Evolutionary conservation across 2,329 filamentous ascomycete species (phyloP), one percentile per base, ranked within the genome.

Genomic region (Pyrenochaeta sp.): DNA sequence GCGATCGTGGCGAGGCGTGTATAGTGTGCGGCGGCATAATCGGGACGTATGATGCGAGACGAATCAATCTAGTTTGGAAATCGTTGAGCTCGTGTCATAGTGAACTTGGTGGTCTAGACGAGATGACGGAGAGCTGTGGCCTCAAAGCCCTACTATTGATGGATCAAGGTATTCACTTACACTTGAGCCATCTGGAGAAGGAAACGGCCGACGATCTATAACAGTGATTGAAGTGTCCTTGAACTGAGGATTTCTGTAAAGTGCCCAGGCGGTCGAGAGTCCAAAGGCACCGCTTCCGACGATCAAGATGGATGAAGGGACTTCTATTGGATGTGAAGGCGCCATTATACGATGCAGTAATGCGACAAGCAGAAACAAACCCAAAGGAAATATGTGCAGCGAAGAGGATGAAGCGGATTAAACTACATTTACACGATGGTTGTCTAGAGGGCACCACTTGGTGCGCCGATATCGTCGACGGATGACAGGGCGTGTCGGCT

Each of bases 1-100:
- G 92, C 92, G 31, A 85, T 80, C 15, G 85, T 82, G 17, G 89
- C 92, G 40, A 98, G 85, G 14, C 81, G 78, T 5, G 91, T 85
- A 76, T 98, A 98, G 18, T 87, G 84, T 0, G 85, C 79, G 69
- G 94, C 87, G 4, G 90, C 88, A 71, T 98, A 98, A 81, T 98
- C 94, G 32, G 88, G 82, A 30, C 86, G 82, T 44, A 88, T 80
- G 60, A 88, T 87, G 50, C 86, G 84, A 18, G 83, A 86, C 40
- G 79, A 79, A 70, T 88, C 86, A 56, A 87, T 77, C 75, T 77
- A 45, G 45, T 14, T n/a, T 51, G 37, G 40, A 15, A 14, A 9
- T 29, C 23, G 23, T 57, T 49, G 21, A 56, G 45, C 36, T 41
- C 18, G 20, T 30, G 23, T 31, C 21, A 44, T 48, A 21, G 35